Base-by-base conservation (phyloP, 192 early-diverging fungal species). In the Backusella tarrabulga region DNA sequence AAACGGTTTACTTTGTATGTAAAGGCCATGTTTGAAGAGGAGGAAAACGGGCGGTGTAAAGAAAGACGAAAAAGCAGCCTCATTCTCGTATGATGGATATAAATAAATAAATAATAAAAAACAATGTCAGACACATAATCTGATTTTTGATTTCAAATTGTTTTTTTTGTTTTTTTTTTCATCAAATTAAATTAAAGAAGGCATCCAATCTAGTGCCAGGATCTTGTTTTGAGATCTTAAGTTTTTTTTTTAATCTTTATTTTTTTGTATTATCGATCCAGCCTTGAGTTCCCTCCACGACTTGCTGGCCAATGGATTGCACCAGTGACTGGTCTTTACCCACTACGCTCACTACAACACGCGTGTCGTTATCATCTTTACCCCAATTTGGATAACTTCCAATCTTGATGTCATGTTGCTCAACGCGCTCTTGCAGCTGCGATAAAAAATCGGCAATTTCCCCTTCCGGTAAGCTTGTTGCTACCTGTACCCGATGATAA, bases 351-450 rank as follows among this genome's bases (percentile, higher is more conserved):
- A 90, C 81, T 0, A 90, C 83, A 1, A 88, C 89, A n/a, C 84
- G 50, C 36, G 70, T 67, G 14, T 71, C 71, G 56, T 78, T 54
- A 6, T 54, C 26, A 34, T 42, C 71, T n/a, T n/a, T 69, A 1
- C 76, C 78, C 81, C 76, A 88, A 46, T 87, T 89, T 63, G 89
- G 89, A 76, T 90, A 90, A 19, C 81, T 83, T 29, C 89, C 88
- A 71, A 89, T 81, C 70, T 86, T 89, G 66, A 90, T 79, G 14
- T 79, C 72, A 8, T 63, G 15, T 9, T 67, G 72, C 8, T 76
- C 71, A 9, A 77, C 76, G 12, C 52, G 36, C 11, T 73, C 76
- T 66, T 89, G 88, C 9, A 82, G 19, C 52, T 76, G 54, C 21
- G 84, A 76, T 50, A 90, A 78, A 38, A 71, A 73, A 1, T 74